phyloP scores from a whole-genome alignment of 179 eudicot genomes.

The Nepenthes alata region DNA sequence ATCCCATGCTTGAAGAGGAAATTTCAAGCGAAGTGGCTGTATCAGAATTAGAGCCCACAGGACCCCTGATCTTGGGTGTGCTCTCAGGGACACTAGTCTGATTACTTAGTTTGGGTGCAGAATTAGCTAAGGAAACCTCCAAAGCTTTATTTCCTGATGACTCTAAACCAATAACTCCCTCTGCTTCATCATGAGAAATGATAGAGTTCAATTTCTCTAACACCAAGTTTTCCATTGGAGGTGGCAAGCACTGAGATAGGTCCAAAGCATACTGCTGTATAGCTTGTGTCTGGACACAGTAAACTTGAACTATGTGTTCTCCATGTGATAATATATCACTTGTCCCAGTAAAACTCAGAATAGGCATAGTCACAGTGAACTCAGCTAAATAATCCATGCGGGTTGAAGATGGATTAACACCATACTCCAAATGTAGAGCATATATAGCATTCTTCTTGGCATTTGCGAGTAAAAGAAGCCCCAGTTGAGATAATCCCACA shows the following conservation, averaged over 20 bases:
- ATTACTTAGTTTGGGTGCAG: conserved; percentile 30
- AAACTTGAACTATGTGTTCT: conserved; percentile 77
- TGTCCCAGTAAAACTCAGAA: conserved; percentile 88
- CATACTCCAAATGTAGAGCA: conserved; percentile 84
- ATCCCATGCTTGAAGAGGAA: conserved; percentile 29
- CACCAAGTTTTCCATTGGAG: conserved; percentile 53
- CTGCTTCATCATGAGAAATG: conserved; percentile 45
- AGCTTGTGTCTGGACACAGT: conserved; percentile 98
- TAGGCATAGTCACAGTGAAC: conserved; percentile 97
- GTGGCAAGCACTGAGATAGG: conserved; percentile 79
- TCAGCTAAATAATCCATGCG: conserved; percentile 93
- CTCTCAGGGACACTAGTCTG: conserved; percentile 27
- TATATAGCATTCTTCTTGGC: conserved; percentile 94
- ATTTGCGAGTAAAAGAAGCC: conserved; percentile 84
- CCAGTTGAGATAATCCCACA: conserved; percentile 70
- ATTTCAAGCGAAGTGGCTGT: conserved; percentile 24
- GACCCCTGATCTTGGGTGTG: conserved; percentile 30
- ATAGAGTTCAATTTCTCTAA: conserved; percentile 58
- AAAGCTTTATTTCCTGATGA: conserved; percentile 43
- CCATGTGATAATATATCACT: conserved; percentile 69
- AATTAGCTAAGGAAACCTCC: conserved; percentile 28
- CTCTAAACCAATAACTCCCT: conserved; percentile 31
- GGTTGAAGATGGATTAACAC: conserved; percentile 61
- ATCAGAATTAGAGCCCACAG: conserved; percentile 37
- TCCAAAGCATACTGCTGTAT: conserved; percentile 98